These are phyloP conservation scores for Hymenoscyphus scutula DNA, from an alignment of 2,329 filamentous ascomycete genomes.

Conservation along the genomic window DNA sequence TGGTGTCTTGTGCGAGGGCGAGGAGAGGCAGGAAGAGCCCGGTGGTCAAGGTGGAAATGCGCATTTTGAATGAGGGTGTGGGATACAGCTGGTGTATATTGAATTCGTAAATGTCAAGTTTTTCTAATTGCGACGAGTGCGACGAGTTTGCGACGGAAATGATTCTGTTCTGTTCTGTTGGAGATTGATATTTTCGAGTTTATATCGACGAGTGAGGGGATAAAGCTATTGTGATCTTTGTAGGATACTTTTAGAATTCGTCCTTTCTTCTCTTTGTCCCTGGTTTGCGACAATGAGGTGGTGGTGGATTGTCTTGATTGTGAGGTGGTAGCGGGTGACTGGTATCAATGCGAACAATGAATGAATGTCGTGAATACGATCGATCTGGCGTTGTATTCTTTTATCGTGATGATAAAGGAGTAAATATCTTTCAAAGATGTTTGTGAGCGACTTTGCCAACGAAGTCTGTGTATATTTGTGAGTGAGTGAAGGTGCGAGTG, in stretches of 20 bases:
- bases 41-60: conserved; percentile 45
- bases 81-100: conserved; percentile 6
- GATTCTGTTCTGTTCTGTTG: not conserved
- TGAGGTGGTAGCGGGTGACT: not conserved
- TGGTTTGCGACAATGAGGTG: conserved; percentile 6
- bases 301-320: no score
- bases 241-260: conserved; percentile 11
- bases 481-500: no score
- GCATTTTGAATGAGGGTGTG: conserved; percentile 37
- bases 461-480: conserved; percentile 47
- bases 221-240: conserved; percentile 7
- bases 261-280: not conserved
- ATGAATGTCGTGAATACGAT: conserved; percentile 21
- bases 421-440: conserved; percentile 35
- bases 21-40: conserved; percentile 52
- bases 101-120: not conserved
- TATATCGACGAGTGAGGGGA: conserved; percentile 4
- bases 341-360: not conserved
- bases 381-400: conserved; percentile 21
- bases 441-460: conserved; percentile 54
- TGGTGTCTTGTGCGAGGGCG: conserved; percentile 43
- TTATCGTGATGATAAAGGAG: conserved; percentile 8
- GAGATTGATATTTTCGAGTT: not conserved
- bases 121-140: conserved; percentile 16
- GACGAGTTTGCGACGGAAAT: conserved; percentile 17